These are phyloP conservation scores for Hericium rajendrae DNA, from an alignment of 768 basidiomycete genomes.

Conservation along the genomic window DNA sequence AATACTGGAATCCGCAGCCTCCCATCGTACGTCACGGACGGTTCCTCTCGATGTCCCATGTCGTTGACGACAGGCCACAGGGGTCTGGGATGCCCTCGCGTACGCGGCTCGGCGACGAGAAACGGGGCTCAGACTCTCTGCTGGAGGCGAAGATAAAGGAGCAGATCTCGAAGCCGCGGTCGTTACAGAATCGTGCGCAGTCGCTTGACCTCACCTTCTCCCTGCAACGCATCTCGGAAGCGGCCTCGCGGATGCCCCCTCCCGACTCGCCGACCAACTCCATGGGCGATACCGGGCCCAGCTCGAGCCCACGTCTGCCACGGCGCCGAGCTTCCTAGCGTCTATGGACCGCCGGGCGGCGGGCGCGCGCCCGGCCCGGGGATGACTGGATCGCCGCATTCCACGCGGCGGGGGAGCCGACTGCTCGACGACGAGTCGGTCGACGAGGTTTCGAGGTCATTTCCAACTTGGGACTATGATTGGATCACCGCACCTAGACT, in stretches of 20 bases:
- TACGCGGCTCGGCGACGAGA: conserved; percentile 62
- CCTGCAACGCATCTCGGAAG: conserved; percentile 71
- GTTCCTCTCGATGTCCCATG: conserved; percentile 15
- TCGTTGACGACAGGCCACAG: conserved; percentile 19
- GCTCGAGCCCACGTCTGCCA: conserved; percentile 74
- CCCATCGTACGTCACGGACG: conserved; percentile 50
- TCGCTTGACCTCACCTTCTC: conserved; percentile 83
- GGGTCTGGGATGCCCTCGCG: conserved; percentile 63
- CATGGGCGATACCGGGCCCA: conserved; percentile 61
- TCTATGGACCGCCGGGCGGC: conserved; percentile 59
- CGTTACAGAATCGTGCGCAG: conserved; percentile 79
- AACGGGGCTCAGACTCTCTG: conserved; percentile 77
- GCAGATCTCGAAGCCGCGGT: conserved; percentile 65
- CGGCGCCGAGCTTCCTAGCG: conserved; percentile 76
- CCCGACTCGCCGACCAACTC: conserved; percentile 80
- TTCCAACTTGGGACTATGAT: conserved; percentile 36
- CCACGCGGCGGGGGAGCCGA: conserved; percentile 19
- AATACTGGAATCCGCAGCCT: conserved; percentile 71
- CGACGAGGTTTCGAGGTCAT: conserved; percentile 73
- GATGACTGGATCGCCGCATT: conserved; percentile 17
- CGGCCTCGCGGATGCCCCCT: conserved; percentile 46
- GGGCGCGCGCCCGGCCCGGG: conserved; percentile 22
- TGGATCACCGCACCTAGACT: conserved; percentile 6
- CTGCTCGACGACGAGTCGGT: conserved; percentile 45
- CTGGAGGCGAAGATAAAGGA: conserved; percentile 80